Percentiles rank a stretch among this genome's conserved stretches.
phyloP scores from a whole-genome alignment of 2,329 filamentous ascomycete species.

The Fusarium aywerte region DNA sequence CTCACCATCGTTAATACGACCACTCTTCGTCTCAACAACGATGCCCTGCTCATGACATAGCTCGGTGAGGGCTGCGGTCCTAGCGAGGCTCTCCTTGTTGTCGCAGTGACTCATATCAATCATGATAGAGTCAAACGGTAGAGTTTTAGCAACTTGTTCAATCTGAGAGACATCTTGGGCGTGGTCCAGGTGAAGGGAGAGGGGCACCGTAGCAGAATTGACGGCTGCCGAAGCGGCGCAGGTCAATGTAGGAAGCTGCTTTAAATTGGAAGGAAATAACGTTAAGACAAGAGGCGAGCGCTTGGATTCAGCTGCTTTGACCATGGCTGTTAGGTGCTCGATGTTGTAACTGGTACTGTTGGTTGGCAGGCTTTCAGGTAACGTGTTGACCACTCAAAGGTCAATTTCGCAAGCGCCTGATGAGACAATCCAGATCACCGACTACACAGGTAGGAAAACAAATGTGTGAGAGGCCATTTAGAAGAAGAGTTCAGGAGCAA shows the following conservation, averaged over 20 bases:
- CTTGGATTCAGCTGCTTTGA: constrained; percentile 24
- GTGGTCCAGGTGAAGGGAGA: constrained; percentile 49
- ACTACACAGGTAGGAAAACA: neutral
- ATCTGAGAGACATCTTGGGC: constrained; percentile 17
- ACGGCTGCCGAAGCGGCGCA: constrained; percentile 55
- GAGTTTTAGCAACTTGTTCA: neutral
- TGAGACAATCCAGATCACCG: neutral
- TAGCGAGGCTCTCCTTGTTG: constrained; percentile 3
- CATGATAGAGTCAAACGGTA: constrained; percentile 28
- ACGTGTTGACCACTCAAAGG: too few relatives aligned
- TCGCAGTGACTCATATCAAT: constrained; percentile 22
- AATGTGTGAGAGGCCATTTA: too few relatives aligned
- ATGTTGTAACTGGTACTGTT: constrained; percentile 22
- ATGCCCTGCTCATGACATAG: constrained; percentile 8
- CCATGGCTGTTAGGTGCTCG: constrained; percentile 29
- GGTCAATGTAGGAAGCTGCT: constrained; percentile 11
- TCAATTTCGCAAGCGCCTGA: neutral
- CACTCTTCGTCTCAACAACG: constrained; percentile 32
- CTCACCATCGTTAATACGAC: constrained; percentile 61
- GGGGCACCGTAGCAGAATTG: constrained; percentile 53
- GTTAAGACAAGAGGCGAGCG: constrained; percentile 20
- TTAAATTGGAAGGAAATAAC: constrained; percentile 18
- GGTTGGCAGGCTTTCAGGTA: neutral
- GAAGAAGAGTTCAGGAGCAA: neutral
- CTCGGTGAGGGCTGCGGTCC: neutral